Percentiles rank a stretch among this genome's conserved stretches.
These are phyloP conservation scores for Neofusicoccum parvum DNA, from an alignment of 2,329 filamentous ascomycete species.

Conservation along the genomic window DNA sequence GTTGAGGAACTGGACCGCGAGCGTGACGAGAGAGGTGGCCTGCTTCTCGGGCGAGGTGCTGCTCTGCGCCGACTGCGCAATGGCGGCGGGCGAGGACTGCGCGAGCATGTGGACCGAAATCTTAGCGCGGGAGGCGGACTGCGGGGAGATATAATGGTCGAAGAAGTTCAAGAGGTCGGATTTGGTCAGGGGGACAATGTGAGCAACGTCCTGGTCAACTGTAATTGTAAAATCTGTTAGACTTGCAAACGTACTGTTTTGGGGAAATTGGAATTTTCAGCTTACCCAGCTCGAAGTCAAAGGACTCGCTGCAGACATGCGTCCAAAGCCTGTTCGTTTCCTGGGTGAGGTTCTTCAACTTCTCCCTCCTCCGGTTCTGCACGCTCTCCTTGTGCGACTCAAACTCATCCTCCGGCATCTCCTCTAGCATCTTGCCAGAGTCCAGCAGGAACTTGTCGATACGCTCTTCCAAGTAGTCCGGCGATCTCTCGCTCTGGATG, in stretches of 20 bases:
- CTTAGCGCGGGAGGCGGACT: conserved; percentile 75
- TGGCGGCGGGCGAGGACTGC: conserved; percentile 54
- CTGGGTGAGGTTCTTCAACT: conserved; percentile 85
- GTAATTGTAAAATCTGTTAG: not conserved
- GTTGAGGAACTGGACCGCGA: conserved; percentile 50
- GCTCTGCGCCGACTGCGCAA: conserved; percentile 32
- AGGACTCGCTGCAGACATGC: conserved; percentile 82
- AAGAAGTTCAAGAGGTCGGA: conserved; percentile 80
- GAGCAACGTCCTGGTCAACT: conserved; percentile 76
- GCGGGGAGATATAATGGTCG: conserved; percentile 71
- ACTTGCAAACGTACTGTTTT: too few species aligned
- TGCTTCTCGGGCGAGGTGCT: conserved; percentile 46
- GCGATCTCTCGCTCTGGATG: conserved; percentile 88
- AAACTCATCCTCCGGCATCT: conserved; percentile 83
- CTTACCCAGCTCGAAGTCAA: conserved; percentile 85
- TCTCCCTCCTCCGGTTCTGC: conserved; percentile 83
- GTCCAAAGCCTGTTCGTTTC: conserved; percentile 83
- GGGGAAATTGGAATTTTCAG: conserved; percentile 22
- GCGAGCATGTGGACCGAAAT: conserved; percentile 81
- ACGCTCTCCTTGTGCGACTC: conserved; percentile 89
- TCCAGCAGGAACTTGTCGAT: conserved; percentile 81
- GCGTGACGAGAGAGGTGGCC: conserved; percentile 31
- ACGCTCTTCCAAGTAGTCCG: conserved; percentile 79
- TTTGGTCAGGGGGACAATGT: conserved; percentile 76
- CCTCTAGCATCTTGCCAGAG: conserved; percentile 66